Evolutionary conservation across 176 grass and related monocot genomes (phyloP), one percentile per base, ranked within the genome.

Genomic region (Oryza punctata): DNA sequence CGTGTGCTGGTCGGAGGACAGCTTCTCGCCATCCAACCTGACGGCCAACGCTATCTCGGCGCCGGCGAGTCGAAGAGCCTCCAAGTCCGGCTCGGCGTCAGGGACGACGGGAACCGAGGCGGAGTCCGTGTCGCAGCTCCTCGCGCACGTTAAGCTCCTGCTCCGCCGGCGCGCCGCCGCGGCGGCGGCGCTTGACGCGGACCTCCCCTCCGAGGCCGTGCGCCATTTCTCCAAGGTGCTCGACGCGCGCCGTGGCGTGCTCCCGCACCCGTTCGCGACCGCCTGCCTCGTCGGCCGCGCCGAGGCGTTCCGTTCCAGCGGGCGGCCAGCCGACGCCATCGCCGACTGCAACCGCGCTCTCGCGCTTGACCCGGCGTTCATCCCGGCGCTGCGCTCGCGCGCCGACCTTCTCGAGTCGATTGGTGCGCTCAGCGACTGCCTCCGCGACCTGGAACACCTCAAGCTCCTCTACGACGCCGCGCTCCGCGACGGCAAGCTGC

Each of bases 311-410:
- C 87, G 93, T 8, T 66, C 93, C 4, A 78, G 83, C 0, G 83
- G 89, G 7, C 89, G 93, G 0, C 74, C 87, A 0, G 89, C 93
- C 4, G 96, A 99, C 61, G 93, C 93, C 40, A 88, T 94, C 29
- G 91, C 93, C 1, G 96, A 99, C 67, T 96, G 93, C 76, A 99
- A 99, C 87, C 93, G 91, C 68, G 91, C 96, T 1, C 91, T 99
- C 0, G 89, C 96, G 3, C 81, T 99, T 1, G 93, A 96, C 71
- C 91, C 97, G 40, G 90, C 93, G 12, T 99, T 89, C 73, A 96
- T 99, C 78, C 93, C 97, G 5, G 97, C 97, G 76, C 90, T 99
- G 25, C 89, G 93, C 13, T 88, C 93, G 15, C 96, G 93, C 66
- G 89, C 96, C 27, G 91, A 89, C 73, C 79, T 99, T 66, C 86